These are phyloP conservation scores for Aspergillus sp. DNA, from an alignment of 2,329 filamentous ascomycete genomes.

Conservation along the genomic window DNA sequence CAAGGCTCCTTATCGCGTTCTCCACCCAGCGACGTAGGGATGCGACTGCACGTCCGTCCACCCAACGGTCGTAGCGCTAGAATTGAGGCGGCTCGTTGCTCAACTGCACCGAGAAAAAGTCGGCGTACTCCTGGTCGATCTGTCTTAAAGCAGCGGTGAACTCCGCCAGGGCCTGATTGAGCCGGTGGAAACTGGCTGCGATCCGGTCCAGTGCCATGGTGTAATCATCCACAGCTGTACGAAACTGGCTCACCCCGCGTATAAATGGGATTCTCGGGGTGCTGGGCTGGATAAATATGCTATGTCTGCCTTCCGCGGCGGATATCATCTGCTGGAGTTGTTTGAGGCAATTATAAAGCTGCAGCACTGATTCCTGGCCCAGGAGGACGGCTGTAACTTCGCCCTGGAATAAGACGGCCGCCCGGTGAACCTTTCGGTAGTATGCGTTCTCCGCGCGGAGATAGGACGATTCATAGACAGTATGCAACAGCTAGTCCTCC, in stretches of 20 bases:
- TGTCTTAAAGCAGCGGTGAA: not conserved
- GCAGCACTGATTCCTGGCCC: not conserved
- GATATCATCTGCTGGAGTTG: not conserved
- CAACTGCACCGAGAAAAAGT: not conserved
- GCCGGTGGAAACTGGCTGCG: not conserved
- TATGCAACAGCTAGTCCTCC: not conserved
- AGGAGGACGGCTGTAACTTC: not conserved
- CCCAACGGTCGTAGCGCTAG: not conserved
- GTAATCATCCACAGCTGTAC: not conserved
- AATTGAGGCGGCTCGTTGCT: not conserved
- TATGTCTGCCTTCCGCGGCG: too few relatives aligned
- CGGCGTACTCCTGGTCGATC: not conserved
- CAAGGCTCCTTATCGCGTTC: too few relatives aligned
- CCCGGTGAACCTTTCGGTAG: slow-evolving; percentile 1
- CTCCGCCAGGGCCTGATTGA: not conserved
- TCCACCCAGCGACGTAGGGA: too few relatives aligned
- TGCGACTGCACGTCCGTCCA: too few relatives aligned
- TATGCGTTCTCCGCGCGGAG: slow-evolving; percentile 6
- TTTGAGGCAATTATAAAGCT: not conserved
- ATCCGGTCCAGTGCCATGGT: not conserved
- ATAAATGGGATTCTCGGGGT: too few relatives aligned
- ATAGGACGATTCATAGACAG: slow-evolving; percentile 2
- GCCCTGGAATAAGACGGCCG: not conserved
- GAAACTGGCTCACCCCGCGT: not conserved
- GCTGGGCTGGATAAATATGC: too few relatives aligned